phyloP scores from a whole-genome alignment of 2,329 filamentous ascomycete species.

The Fusarium metavorans region DNA sequence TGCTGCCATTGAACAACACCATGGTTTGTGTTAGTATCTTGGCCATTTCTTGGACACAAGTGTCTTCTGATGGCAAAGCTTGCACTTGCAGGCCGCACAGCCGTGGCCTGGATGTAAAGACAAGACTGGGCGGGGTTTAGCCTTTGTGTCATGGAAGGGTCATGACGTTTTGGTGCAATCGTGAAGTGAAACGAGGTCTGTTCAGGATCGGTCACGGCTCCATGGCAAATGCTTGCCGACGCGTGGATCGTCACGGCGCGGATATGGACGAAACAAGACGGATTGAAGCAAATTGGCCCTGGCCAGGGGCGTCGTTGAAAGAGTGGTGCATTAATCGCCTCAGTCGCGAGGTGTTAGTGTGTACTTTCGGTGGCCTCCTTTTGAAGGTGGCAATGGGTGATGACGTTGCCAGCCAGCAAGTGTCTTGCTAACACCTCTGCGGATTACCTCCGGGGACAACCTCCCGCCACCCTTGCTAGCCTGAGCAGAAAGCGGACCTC shows the following conservation, averaged over 20 bases:
- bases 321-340: conserved; percentile 12
- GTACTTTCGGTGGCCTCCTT: conserved; percentile 17
- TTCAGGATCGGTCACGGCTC: conserved; percentile 11
- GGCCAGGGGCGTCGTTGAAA: conserved; percentile 30
- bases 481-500: conserved; percentile 30
- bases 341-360: conserved; percentile 32
- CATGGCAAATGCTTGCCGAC: conserved; percentile 9
- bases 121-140: conserved; percentile 3
- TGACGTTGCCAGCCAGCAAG: background rate
- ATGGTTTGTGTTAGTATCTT: conserved; percentile 13
- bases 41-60: conserved; percentile 18
- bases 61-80: conserved; percentile 4
- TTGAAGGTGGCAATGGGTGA: background rate
- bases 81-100: conserved; percentile 2
- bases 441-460: conserved; percentile 21
- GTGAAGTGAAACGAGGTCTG: conserved; percentile 18
- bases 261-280: conserved; percentile 34
- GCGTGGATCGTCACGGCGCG: conserved; percentile 11
- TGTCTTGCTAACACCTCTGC: conserved; percentile 25
- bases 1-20: conserved; percentile 5
- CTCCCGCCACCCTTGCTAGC: conserved; percentile 38
- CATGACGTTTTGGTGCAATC: conserved; percentile 26
- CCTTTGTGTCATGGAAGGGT: conserved; percentile 15
- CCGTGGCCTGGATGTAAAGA: background rate
- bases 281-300: conserved; percentile 38